Conservation (phyloP, 768 basidiomycete species). For the Suillus subluteus region DNA sequence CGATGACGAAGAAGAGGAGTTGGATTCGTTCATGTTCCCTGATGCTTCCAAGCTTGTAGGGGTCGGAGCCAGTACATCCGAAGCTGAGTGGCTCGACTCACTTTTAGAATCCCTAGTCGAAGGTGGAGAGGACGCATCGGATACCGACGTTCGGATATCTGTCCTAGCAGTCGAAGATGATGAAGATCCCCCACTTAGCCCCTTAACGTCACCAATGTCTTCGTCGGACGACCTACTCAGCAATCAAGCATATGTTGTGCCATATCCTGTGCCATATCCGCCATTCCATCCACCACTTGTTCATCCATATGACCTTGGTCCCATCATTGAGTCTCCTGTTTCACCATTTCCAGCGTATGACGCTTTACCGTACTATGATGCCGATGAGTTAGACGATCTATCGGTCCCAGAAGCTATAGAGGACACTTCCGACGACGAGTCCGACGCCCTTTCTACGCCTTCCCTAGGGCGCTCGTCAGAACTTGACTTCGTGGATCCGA, state of each 20-base stretch:
- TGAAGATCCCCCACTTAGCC: conserved; percentile 59
- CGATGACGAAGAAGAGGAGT: conserved; percentile 42
- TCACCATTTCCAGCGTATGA: conserved; percentile 42
- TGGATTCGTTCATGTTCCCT: conserved; percentile 80
- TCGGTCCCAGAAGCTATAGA: conserved; percentile 82
- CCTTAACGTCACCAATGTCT: conserved; percentile 69
- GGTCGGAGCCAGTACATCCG: conserved; percentile 50
- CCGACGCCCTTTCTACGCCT: conserved; percentile 68
- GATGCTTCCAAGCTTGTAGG: conserved; percentile 63
- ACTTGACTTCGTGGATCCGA: conserved; percentile 53
- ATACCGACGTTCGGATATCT: conserved; percentile 51
- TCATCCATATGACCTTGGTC: conserved; percentile 53
- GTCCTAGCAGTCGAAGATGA: conserved; percentile 62
- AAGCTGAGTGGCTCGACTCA: conserved; percentile 84
- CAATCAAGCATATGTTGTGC: conserved; percentile 52
- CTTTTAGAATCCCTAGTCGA: conserved; percentile 75
- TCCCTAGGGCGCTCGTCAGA: conserved; percentile 62
- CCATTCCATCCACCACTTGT: conserved; percentile 60
- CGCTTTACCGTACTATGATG: conserved; percentile 64
- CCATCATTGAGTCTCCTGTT: conserved; percentile 45
- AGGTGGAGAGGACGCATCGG: conserved; percentile 61
- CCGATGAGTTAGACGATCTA: conserved; percentile 68
- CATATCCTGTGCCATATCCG: conserved; percentile 72
- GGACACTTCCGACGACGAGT: conserved; percentile 85
- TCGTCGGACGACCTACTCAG: conserved; percentile 75